Evolutionary conservation across 2,329 filamentous ascomycete species (phyloP), one percentile per base, ranked within the genome.

Genomic region (Davidsoniella eucalypti): DNA sequence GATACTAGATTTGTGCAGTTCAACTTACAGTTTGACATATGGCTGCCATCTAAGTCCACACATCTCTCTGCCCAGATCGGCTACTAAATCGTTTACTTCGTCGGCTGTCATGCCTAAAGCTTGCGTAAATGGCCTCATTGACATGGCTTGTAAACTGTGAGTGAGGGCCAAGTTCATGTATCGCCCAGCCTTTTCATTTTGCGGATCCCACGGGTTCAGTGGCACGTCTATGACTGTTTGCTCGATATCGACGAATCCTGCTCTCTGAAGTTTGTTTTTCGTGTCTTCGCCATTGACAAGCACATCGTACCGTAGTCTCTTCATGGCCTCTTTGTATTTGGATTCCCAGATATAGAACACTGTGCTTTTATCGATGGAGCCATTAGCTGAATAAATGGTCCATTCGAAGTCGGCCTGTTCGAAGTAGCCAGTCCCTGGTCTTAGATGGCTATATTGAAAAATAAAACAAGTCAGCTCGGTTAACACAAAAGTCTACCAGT

Each of bases 371-470:
- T 75, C 70, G 12, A 84, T 65, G 1, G 76, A 76, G 36, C 73
- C 71, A 57, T 84, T 78, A 55, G 87, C 81, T 59, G 78, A 83
- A 47, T 77, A 77, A 16, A 87, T 86, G 44, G 75, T 69, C 64
- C 84, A 84, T 63, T 96, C 87, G 50, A 96, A 82, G 62, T 96
- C 90, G 44, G 94, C 76, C 57, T 94, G 87, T 64, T 96, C 88
- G 50, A 95, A 72, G 60, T 73, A 75, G 49, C 88, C 90, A 39
- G 69, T 72, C 1, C 81, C 80, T 1, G 87, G 86, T 57, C 78
- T 79, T 23, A 95, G 71, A 60, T 93, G 84, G 49, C 82, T 87
- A 55, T 25, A n/a, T 21, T 25, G 56, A 16, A 54, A 47, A 12
- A 21, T 10, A 18, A 18, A 12, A 17, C 8, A 36, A 45, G 16